Base-by-base conservation (phyloP, 2,329 filamentous ascomycete genomes). In the Plenodomus tracheiphilus region DNA sequence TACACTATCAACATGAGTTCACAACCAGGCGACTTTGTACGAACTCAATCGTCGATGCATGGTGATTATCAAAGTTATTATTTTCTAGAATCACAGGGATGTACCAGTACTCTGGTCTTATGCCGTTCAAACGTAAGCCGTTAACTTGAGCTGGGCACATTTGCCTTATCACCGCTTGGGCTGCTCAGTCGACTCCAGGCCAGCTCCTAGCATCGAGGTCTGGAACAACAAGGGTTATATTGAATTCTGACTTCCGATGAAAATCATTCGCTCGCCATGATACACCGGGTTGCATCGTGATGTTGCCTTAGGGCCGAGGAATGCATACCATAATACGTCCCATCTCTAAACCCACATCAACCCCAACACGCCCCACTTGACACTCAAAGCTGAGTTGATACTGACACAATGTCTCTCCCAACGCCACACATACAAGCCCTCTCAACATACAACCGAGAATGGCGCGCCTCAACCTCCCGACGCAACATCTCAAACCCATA, bases 401-500 rank as follows among this genome's bases (percentile, higher is more conserved):
- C 34, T 16, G 22, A 39, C 5, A 39, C 5, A 21, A 45, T 45
- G 43, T 45, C 43, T 45, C 36, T 45, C 4, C 43, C 43, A 35
- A 39, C 13, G 4, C 43, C 43, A 39, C 43, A 45, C 16, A 45
- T 45, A 21, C 43, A 45, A 35, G 43, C 43, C 4, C 43, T 45
- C 15, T 45, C 43, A 1, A 39, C 43, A 17, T 45, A 39, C 37
- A 39, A 22, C 16, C 18, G 16, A 37, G 16, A 39, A 36, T 15
- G 19, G 35, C 42, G 42, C 13, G 28, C 39, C 6, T 34, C 43
- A 3, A 13, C 43, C 13, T 35, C 43, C 2, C 38, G 18, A 4
- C 45, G 58, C 21, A 56, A 58, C 43, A 40, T 53, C 25, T 61
- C 55, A 2, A 56, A 25, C 28, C 55, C 55, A 10, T 61, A 48